These are phyloP conservation scores for Nothophoma quercina DNA, from an alignment of 2,329 filamentous ascomycete genomes.

Conservation along the genomic window DNA sequence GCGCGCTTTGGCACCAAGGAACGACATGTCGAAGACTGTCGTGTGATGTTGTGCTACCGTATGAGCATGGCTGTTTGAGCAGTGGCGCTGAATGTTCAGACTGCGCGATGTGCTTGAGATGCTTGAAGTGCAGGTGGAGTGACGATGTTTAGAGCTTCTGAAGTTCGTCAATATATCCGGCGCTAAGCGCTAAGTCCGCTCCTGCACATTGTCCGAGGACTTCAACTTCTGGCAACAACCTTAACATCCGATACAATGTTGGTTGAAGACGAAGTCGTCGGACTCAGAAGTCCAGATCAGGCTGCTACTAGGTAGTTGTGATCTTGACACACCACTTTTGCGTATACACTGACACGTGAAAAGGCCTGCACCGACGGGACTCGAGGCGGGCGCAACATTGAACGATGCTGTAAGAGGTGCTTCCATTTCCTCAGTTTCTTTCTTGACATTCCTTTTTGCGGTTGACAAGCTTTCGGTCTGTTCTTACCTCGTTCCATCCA, in stretches of 20 bases:
- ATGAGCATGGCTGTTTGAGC: constrained; percentile 8
- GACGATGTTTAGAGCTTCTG: constrained; percentile 2
- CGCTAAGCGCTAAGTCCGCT: constrained; percentile 34
- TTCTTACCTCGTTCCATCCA: neutral
- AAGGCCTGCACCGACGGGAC: constrained; percentile 43
- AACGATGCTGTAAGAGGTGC: constrained; percentile 50
- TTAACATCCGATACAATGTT: constrained; percentile 16
- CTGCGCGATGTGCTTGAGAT: neutral
- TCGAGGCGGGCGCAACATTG: constrained; percentile 30
- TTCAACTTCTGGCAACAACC: neutral
- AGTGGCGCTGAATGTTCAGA: no score
- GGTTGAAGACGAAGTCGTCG: constrained; percentile 28
- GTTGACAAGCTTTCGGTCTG: no score
- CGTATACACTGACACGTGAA: neutral
- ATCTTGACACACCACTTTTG: neutral
- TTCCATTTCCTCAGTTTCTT: constrained; percentile 18
- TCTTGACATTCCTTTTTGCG: neutral
- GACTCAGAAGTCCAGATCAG: constrained; percentile 25
- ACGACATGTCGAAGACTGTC: constrained; percentile 8
- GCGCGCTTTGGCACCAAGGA: constrained; percentile 8
- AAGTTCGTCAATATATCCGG: constrained; percentile 11
- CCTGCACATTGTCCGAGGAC: neutral
- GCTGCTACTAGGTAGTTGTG: constrained; percentile 27
- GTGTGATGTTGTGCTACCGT: constrained; percentile 1
- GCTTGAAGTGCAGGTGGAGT: neutral